Evolutionary conservation across 805 yeast genomes (phyloP).

Genomic region (Metschnikowia aberdeeniae): DNA sequence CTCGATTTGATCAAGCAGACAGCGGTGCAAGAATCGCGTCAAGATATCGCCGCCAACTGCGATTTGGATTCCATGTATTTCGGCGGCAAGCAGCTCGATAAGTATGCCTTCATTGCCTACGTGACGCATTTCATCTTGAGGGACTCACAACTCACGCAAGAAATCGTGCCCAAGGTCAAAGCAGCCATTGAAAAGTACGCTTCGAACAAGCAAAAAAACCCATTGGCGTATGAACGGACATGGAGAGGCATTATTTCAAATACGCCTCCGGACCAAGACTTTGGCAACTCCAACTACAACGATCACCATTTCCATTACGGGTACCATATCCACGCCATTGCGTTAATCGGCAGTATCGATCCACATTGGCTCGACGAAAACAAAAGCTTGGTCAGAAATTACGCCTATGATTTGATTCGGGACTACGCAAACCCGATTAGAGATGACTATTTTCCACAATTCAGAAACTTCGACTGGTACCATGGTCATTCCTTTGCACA

Average conservation of each 20-base stretch:
- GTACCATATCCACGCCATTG: constrained; percentile 68
- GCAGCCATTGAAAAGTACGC: constrained; percentile 67
- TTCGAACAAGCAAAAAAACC: constrained; percentile 62
- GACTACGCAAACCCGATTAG: constrained; percentile 61
- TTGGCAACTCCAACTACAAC: constrained; percentile 66
- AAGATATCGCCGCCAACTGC: constrained; percentile 54
- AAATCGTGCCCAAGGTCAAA: constrained; percentile 56
- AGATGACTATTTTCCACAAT: constrained; percentile 61
- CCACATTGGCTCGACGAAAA: constrained; percentile 30
- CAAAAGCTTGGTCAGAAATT: constrained; percentile 36
- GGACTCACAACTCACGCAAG: constrained; percentile 48
- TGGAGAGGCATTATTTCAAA: constrained; percentile 79
- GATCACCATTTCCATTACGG: constrained; percentile 80
- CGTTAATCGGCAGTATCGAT: constrained; percentile 58
- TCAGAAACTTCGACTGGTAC: constrained; percentile 69
- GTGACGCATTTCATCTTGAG: constrained; percentile 63
- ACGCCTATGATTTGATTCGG: constrained; percentile 58
- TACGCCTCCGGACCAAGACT: constrained; percentile 62
- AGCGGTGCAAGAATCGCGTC: constrained; percentile 50
- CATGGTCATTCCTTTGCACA: constrained; percentile 79
- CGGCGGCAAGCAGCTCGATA: constrained; percentile 83
- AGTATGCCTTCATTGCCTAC: constrained; percentile 82
- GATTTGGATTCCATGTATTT: constrained; percentile 83
- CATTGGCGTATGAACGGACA: constrained; percentile 71
- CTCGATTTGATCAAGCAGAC: constrained; percentile 33